Evolutionary conservation across 352 stramenopile species (phyloP).

Genomic region (Globisporangium cystogenes): DNA sequence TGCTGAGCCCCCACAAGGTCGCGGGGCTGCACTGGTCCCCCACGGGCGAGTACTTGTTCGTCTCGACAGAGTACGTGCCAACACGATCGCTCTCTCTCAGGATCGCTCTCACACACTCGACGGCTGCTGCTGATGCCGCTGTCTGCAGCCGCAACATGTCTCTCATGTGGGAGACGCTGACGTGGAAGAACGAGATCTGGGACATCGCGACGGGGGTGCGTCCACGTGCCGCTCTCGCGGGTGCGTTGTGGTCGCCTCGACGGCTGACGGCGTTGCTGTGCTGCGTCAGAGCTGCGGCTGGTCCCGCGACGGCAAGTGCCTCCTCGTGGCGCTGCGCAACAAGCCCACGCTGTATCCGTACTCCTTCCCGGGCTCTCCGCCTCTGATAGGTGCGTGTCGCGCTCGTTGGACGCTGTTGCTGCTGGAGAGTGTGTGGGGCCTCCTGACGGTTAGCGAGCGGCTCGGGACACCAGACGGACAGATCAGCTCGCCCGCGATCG

Average conservation of each 20-base stretch:
- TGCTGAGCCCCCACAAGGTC: conserved; percentile 50
- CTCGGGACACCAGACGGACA: conserved; percentile 37
- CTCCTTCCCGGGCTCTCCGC: conserved; percentile 47
- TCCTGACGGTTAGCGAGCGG: neutral
- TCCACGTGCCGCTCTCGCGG: neutral
- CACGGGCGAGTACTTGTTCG: conserved; percentile 83
- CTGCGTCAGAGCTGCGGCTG: conserved; percentile 60
- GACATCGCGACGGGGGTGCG: conserved; percentile 56
- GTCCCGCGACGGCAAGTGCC: conserved; percentile 60
- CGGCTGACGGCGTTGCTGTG: neutral
- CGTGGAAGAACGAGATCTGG: conserved; percentile 78
- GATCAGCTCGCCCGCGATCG: conserved; percentile 63
- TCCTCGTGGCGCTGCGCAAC: conserved; percentile 63
- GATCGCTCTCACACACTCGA: too few species aligned
- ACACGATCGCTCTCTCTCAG: too few species aligned
- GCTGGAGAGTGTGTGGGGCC: too few species aligned
- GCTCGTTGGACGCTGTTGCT: neutral
- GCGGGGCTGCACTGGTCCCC: conserved; percentile 63
- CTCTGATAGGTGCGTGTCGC: conserved; percentile 40
- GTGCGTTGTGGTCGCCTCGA: too few species aligned
- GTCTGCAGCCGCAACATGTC: conserved; percentile 39
- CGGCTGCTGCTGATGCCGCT: too few species aligned
- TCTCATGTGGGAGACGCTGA: conserved; percentile 76
- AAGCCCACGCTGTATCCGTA: conserved; percentile 63
- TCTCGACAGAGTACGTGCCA: conserved; percentile 57